Evolutionary conservation across 768 basidiomycete species (phyloP), one percentile per base, ranked within the genome.

Genomic region (Piloderma croceum): DNA sequence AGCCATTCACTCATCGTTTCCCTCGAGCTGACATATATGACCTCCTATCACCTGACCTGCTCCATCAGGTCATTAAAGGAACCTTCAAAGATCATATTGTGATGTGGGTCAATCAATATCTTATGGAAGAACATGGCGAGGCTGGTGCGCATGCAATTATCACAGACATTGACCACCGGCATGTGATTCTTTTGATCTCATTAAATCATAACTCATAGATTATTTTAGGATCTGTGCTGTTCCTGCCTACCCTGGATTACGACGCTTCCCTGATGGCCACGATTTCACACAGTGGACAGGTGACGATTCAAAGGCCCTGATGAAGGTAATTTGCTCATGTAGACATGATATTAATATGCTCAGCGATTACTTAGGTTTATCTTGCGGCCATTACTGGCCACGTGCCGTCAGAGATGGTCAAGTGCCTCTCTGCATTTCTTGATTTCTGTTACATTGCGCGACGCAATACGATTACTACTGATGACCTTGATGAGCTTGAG

Each of bases 21-120:
- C 64, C 64, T 2, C 48, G 54, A 11, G 65, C 65, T 0, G 58
- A 68, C 44, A 66, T 66, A 29, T 58, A 66, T 44, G 52, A 51
- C 13, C 49, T 64, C 3, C 31, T 67, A 0, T 34, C 60, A 7
- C 61, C 65, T 2, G 62, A 67, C 44, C 48, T 67, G 2, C 54
- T 68, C 2, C 66, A 70, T 43, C 65, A 69, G 45, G 19, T 70
- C 3, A 66, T 69, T 49, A 69, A 69, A 42, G 65, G 67, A 7
- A 57, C 52, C 1, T 70, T 69, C 49, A 69, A 68, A 39, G 67
- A 68, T 35, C 67, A 69, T 41, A 45, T 69, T 7, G 65, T 69
- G 1, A 38, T 38, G 7, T 70, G 68, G 68, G 53, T 63, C 0
- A 34, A 41, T 1, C 44, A 59, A 5, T 69, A 67, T 38, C 38